Percentiles rank a stretch among this genome's conserved stretches.
phyloP scores from a whole-genome alignment of 495 filamentous ascomycete genomes.

The Xylaria longipes region DNA sequence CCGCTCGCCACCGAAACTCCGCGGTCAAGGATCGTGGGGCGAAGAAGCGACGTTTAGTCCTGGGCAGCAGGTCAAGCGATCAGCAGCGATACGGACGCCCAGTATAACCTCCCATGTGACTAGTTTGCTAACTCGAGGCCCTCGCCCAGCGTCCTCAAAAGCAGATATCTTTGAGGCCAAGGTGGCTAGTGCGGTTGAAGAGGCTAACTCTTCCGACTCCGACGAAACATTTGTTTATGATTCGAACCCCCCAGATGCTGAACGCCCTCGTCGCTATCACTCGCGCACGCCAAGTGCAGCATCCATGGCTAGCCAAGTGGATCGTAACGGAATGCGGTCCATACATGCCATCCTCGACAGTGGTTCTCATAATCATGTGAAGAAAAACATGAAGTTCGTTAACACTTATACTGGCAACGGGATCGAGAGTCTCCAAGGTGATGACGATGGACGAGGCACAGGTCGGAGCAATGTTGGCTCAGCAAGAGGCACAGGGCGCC shows the following conservation, averaged over 20 bases:
- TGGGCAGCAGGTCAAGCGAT: constrained; percentile 28
- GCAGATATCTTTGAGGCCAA: constrained; percentile 98
- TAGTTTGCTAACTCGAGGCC: constrained; percentile 58
- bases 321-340: constrained; percentile 68
- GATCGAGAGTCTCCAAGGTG: constrained; percentile 65
- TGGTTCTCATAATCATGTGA: constrained; percentile 70
- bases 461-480: constrained; percentile 66
- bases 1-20: constrained; percentile 39
- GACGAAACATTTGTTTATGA: constrained; percentile 99
- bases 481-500: constrained; percentile 68
- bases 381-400: constrained; percentile 98
- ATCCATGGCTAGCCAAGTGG: constrained; percentile 82
- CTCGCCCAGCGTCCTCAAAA: constrained; percentile 81
- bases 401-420: constrained; percentile 72
- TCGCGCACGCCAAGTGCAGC: constrained; percentile 95
- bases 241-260: constrained; percentile 90
- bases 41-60: constrained; percentile 34
- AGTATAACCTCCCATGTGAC: constrained; percentile 49
- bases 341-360: constrained; percentile 67
- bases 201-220: constrained; percentile 91
- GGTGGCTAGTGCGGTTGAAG: constrained; percentile 91
- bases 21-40: constrained; percentile 49
- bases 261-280: constrained; percentile 83
- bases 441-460: constrained; percentile 67
- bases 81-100: constrained; percentile 26